Conservation (phyloP, 2,329 filamentous ascomycete species). For the Nannizziopsis barbatae region DNA sequence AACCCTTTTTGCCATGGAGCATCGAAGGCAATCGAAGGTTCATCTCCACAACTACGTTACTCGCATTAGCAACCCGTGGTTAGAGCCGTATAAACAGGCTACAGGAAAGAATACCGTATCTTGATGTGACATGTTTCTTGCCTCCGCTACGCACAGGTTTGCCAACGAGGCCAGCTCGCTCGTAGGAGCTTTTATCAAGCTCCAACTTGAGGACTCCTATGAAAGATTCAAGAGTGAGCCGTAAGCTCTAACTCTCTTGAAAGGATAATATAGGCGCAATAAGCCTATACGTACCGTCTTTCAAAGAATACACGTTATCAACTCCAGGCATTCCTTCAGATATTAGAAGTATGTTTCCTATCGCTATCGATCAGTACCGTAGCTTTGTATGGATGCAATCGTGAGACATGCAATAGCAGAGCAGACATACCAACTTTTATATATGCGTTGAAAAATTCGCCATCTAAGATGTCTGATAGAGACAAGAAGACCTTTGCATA, state of each 20-base stretch:
- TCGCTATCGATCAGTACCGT: background rate
- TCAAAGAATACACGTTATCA: conserved; percentile 61
- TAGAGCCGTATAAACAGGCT: background rate
- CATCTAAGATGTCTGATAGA: conserved; percentile 58
- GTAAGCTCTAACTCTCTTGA: background rate
- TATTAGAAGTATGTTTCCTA: conserved; percentile 71
- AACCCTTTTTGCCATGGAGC: conserved; percentile 71
- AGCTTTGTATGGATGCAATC: conserved; percentile 9
- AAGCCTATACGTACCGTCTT: conserved; percentile 46
- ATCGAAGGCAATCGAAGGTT: conserved; percentile 66
- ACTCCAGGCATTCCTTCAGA: conserved; percentile 62
- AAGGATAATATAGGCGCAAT: background rate
- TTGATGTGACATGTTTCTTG: conserved; percentile 54
- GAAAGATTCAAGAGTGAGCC: background rate
- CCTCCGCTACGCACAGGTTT: conserved; percentile 50
- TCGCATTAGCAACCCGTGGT: background rate
- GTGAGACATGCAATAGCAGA: background rate
- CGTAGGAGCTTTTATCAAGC: conserved; percentile 70
- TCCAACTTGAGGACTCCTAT: conserved; percentile 62
- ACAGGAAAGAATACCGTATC: conserved; percentile 54
- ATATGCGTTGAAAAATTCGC: conserved; percentile 70
- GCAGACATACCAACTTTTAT: conserved; percentile 58
- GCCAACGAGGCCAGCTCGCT: conserved; percentile 69
- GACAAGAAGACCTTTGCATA: conserved; percentile 64
- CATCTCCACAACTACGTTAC: conserved; percentile 55